Percentiles rank a stretch among this genome's conserved stretches.
phyloP scores from a whole-genome alignment of 805 yeast species.

The Torulaspora indica region DNA sequence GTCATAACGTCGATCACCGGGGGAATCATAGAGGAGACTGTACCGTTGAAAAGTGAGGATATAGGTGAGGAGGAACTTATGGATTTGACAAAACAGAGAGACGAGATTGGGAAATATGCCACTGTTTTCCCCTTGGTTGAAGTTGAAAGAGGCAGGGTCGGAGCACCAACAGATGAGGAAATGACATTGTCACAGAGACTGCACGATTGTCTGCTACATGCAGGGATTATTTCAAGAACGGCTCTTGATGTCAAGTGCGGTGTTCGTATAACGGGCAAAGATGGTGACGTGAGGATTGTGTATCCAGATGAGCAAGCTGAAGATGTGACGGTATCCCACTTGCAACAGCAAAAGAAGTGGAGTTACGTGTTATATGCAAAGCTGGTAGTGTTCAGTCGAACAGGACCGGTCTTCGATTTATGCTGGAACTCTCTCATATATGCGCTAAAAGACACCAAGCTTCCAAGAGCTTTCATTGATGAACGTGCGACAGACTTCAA shows the following conservation, averaged over 20 bases:
- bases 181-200: constrained; percentile 65
- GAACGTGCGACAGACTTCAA: constrained; percentile 53
- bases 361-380: constrained; percentile 63
- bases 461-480: constrained; percentile 68
- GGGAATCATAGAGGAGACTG: constrained; percentile 55
- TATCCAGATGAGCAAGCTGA: constrained; percentile 43
- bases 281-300: constrained; percentile 45
- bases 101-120: constrained; percentile 33
- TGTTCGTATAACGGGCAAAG: constrained; percentile 45
- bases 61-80: constrained; percentile 35
- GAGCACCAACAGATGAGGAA: constrained; percentile 84
- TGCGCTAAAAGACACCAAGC: constrained; percentile 53
- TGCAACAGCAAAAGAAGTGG: constrained; percentile 44
- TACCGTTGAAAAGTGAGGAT: constrained; percentile 42
- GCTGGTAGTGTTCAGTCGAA: constrained; percentile 69
- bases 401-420: constrained; percentile 77
- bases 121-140: constrained; percentile 70
- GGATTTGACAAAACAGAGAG: constrained; percentile 23
- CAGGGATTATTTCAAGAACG: constrained; percentile 47
- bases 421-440: constrained; percentile 63
- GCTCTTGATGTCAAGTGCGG: constrained; percentile 45
- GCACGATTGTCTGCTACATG: constrained; percentile 55
- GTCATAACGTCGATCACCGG: constrained; percentile 69
- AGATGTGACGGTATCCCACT: constrained; percentile 25
- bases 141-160: constrained; percentile 65